phyloP scores from a whole-genome alignment of 1,139 yeast species.

The Candida tetrigidarum region DNA sequence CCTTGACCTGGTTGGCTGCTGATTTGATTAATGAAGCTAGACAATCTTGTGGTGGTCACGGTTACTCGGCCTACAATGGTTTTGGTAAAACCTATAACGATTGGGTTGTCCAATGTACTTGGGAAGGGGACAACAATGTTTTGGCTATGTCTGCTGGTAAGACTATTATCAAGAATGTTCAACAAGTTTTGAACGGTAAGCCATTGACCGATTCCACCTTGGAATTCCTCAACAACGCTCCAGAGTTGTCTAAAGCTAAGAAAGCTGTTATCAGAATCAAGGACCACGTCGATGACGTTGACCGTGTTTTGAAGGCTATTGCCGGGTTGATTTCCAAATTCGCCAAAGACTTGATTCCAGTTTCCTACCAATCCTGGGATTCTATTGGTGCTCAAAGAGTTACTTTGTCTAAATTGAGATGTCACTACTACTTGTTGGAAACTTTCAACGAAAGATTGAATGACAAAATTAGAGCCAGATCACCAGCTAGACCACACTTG shows the following conservation, averaged over 20 bases:
- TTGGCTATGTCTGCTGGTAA: slow-evolving; percentile 84
- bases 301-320: slow-evolving; percentile 20
- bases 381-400: slow-evolving; percentile 61
- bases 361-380: slow-evolving; percentile 20
- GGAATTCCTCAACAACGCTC: slow-evolving; percentile 21
- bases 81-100: slow-evolving; percentile 88
- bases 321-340: slow-evolving; percentile 17
- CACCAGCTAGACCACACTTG: slow-evolving; percentile 20
- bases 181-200: slow-evolving; percentile 23
- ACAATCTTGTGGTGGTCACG: slow-evolving; percentile 98
- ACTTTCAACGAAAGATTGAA: slow-evolving; percentile 34
- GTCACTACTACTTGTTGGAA: slow-evolving; percentile 40
- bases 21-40: slow-evolving; percentile 84
- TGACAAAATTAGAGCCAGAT: slow-evolving; percentile 15
- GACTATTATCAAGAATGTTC: slow-evolving; percentile 64
- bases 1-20: slow-evolving; percentile 86
- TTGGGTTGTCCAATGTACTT: slow-evolving; percentile 96
- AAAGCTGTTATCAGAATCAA: slow-evolving; percentile 19
- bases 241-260: slow-evolving; percentile 17
- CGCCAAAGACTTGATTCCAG: slow-evolving; percentile 18
- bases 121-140: slow-evolving; percentile 97
- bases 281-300: slow-evolving; percentile 19
- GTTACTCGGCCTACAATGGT: slow-evolving; percentile 88
- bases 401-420: slow-evolving; percentile 58
- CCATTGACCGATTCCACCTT: slow-evolving; percentile 18